A percentile compares a stretch with the other conserved stretches of the same genome.
Evolutionary conservation across 2,329 filamentous ascomycete genomes (phyloP).

Genomic region (Dothideomycetes sp.): DNA sequence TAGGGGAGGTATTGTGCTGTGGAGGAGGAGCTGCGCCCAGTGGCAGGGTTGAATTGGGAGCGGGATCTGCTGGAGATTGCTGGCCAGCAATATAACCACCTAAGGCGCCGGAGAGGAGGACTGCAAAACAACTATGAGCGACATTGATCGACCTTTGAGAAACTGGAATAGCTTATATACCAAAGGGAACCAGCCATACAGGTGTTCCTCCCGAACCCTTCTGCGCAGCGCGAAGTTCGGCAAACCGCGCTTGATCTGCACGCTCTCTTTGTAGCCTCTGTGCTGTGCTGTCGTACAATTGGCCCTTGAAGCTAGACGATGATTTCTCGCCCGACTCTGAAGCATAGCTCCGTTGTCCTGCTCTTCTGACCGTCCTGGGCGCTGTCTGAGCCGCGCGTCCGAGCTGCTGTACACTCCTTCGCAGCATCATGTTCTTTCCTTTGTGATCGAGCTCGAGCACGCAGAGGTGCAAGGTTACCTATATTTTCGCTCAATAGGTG

Average conservation of each 20-base stretch:
- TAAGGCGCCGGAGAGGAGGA: conserved; percentile 41
- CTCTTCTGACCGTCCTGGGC: not conserved
- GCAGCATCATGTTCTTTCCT: not conserved
- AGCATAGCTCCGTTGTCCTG: conserved; percentile 12
- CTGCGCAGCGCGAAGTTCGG: conserved; percentile 27
- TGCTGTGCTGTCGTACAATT: conserved; percentile 53
- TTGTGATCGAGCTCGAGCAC: not conserved
- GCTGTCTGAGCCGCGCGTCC: not conserved
- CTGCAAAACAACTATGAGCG: too few relatives aligned
- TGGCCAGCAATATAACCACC: conserved; percentile 49
- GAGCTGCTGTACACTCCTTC: not conserved
- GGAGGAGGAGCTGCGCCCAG: conserved; percentile 40
- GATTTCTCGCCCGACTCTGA: conserved; percentile 23
- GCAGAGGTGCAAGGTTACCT: not conserved
- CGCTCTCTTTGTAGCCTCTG: conserved; percentile 50
- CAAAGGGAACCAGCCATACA: conserved; percentile 25
- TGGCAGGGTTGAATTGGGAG: conserved; percentile 48
- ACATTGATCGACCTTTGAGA: too few relatives aligned
- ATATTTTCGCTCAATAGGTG: too few relatives aligned
- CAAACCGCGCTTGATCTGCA: conserved; percentile 45
- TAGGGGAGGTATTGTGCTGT: conserved; percentile 46
- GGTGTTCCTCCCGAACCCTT: conserved; percentile 21
- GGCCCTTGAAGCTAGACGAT: conserved; percentile 51
- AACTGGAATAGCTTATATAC: conserved; percentile 17
- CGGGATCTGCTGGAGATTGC: conserved; percentile 34